Percentiles rank a stretch among this genome's conserved stretches.
phyloP scores from a whole-genome alignment of 2,329 filamentous ascomycete species.

The Aspergillus japonicus region DNA sequence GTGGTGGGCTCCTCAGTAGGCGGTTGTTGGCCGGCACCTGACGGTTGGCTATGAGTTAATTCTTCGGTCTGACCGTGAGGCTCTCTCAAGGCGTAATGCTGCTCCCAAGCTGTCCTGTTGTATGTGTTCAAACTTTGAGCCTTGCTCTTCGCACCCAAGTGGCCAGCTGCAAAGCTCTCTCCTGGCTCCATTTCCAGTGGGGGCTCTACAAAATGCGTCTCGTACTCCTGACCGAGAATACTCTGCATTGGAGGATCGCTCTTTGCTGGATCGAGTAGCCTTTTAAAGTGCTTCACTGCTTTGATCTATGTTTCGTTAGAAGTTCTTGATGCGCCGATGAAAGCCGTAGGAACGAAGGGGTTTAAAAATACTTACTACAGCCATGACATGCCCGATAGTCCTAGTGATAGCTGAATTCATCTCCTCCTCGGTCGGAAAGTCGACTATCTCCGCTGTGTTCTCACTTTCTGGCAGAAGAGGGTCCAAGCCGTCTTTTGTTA shows the following conservation, averaged over 20 bases:
- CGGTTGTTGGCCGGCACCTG: conserved; percentile 16
- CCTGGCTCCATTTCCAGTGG: conserved; percentile 52
- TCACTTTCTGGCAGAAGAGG: conserved; percentile 76
- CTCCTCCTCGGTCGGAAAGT: conserved; percentile 84
- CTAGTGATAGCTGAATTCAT: conserved; percentile 86
- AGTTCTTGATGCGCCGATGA: background rate
- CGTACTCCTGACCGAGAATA: conserved; percentile 57
- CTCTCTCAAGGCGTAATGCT: conserved; percentile 53
- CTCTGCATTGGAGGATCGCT: conserved; percentile 53
- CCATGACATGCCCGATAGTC: conserved; percentile 82
- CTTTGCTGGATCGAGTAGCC: conserved; percentile 61
- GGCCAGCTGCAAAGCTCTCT: conserved; percentile 30
- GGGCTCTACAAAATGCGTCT: conserved; percentile 57
- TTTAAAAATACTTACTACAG: conserved; percentile 59
- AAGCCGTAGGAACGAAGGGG: background rate
- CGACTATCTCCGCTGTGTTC: conserved; percentile 78
- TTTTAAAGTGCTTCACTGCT: conserved; percentile 86
- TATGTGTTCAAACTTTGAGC: conserved; percentile 45
- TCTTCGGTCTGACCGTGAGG: conserved; percentile 42
- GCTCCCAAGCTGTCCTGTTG: conserved; percentile 51
- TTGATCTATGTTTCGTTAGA: conserved; percentile 62
- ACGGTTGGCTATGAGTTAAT: background rate
- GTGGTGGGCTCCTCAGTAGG: conserved; percentile 15
- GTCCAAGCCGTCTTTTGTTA: conserved; percentile 77
- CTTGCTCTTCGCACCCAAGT: conserved; percentile 17